Base-by-base conservation (phyloP, 2,329 filamentous ascomycete species). In the Xylariaceae sp. region DNA sequence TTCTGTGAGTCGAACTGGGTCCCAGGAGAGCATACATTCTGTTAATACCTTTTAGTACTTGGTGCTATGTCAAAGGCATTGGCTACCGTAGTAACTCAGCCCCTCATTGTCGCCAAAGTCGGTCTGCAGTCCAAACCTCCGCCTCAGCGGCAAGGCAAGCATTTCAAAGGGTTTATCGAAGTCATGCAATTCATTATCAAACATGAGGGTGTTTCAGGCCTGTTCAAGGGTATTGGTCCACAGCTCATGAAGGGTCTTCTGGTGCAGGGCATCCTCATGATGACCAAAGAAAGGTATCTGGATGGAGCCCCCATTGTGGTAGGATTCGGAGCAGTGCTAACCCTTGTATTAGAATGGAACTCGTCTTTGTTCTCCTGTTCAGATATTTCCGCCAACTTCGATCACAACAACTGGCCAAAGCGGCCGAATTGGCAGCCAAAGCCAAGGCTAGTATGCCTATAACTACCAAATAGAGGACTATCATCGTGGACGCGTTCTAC, bases 181-280 rank as follows among this genome's bases (percentile, higher is more conserved):
- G 94, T 99, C 31, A 96, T 99, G 90, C 79, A 79, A 56, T 97
- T 95, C 69, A 97, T 99, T 61, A 74, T 97, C 50, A 78, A 96
- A 65, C 86, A 96, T 56, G 94, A 99, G 68, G 94, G 94, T 3
- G 69, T 82, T 1, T 64, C 87, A 12, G 88, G 88, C n/a, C 78
- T 99, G 1, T 99, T 97, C 78, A 99, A 99, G 75, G 94, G 94
- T 40, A 96, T 99, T 60, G 91, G 84, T 0, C 94, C 94, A 3
- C 94, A 99, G 71, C 88, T 99, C 47, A 72, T 91, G 53, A 99
- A 99, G 73, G 94, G 94, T 1, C 74, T 99, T 47, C 69, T 99
- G 45, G 94, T 99, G 2, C 94, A 99, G 68, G 94, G 94, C 45
- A 84, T 99, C 50, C 77, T 99, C 38, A 99, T 99, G 94, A 99